Conservation (phyloP, 2,329 filamentous ascomycete genomes). For the Diaporthe sp. region DNA sequence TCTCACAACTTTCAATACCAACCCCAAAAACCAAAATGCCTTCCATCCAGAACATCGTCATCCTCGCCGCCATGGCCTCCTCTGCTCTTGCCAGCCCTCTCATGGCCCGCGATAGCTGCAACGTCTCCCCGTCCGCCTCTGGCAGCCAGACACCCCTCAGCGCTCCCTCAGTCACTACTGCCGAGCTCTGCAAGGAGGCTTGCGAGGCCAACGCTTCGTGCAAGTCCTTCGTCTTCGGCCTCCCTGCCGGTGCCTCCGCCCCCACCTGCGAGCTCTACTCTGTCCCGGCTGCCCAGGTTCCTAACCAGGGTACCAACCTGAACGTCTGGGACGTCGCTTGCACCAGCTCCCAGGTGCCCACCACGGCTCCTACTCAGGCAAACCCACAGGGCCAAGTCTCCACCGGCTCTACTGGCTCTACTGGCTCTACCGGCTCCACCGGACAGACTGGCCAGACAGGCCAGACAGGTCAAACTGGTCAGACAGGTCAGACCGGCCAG, state of each 20-base stretch:
- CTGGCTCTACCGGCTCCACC: neutral
- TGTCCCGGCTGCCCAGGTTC: neutral
- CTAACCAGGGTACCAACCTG: neutral
- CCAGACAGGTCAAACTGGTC: neutral
- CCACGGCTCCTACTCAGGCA: conserved; percentile 1
- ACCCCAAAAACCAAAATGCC: neutral
- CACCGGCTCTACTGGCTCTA: neutral
- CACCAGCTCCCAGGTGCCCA: neutral
- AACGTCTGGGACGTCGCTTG: conserved; percentile 17
- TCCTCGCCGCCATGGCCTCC: conserved; percentile 14
- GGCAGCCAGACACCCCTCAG: conserved; percentile 3
- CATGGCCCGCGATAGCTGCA: conserved; percentile 18
- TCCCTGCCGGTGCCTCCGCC: neutral
- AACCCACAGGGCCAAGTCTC: conserved; percentile 13
- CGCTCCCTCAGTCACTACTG: neutral
- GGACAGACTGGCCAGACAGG: neutral
- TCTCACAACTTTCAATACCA: neutral
- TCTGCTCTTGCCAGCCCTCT: conserved; percentile 15
- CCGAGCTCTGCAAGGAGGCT: conserved; percentile 13
- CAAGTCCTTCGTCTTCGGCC: conserved; percentile 18
- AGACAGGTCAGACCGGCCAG: neutral
- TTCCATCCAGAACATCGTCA: conserved; percentile 16
- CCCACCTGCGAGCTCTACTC: conserved; percentile 15
- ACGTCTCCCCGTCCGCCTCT: neutral
- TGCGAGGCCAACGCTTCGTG: conserved; percentile 19